Percentiles rank a stretch among this genome's conserved stretches.
Conservation (phyloP, 257 asterid genomes). For the Eucommia ulmoides region DNA sequence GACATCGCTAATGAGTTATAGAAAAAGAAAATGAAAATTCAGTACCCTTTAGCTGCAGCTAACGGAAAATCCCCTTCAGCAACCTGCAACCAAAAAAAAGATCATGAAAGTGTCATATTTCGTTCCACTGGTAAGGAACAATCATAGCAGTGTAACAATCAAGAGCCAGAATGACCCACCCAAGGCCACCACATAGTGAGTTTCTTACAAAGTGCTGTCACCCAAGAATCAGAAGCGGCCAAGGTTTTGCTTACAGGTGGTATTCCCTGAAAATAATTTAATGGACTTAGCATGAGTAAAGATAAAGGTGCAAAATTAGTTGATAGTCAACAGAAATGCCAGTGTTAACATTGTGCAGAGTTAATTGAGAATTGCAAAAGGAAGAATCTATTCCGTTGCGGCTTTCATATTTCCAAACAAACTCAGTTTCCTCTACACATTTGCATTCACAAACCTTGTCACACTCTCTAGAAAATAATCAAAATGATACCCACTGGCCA, state of each 20-base stretch:
- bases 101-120: too few species aligned
- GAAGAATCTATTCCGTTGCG: background rate
- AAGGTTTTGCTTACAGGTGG: conserved; percentile 26
- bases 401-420: too few species aligned
- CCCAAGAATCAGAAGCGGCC: conserved; percentile 53
- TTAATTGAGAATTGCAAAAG: background rate
- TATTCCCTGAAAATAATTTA: too few species aligned
- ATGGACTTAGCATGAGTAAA: too few species aligned
- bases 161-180: conserved; percentile 36
- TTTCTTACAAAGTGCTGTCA: conserved; percentile 39
- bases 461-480: too few species aligned
- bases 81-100: conserved; percentile 67
- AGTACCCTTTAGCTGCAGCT: conserved; percentile 62
- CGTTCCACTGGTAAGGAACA: too few species aligned
- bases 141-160: background rate
- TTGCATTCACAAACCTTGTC: too few species aligned
- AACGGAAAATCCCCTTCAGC: conserved; percentile 75
- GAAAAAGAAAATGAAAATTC: conserved; percentile 6
- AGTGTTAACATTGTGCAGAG: background rate
- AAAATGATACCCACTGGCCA: too few species aligned
- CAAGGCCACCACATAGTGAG: conserved; percentile 81
- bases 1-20: conserved; percentile 8
- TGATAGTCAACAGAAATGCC: too few species aligned
- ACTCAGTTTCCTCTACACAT: too few species aligned
- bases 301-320: too few species aligned